Conservation (phyloP, 2,329 filamentous ascomycete genomes). For the Ascochyta viciae-villosae region DNA sequence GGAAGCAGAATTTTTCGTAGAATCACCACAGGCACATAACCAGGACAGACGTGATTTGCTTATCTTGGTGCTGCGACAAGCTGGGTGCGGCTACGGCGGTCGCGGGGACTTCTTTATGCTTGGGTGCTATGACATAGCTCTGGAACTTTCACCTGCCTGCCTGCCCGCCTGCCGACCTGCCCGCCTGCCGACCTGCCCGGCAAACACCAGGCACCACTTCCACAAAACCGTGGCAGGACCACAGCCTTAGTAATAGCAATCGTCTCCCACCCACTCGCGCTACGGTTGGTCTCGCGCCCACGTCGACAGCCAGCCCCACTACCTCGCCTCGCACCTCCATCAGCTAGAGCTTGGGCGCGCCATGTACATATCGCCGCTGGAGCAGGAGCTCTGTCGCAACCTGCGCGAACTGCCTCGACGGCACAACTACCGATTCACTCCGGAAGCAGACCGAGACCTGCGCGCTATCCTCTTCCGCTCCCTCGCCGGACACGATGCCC, state of each 20-base stretch:
- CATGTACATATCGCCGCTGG: conserved; percentile 61
- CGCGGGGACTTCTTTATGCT: conserved; percentile 6
- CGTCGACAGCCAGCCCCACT: conserved; percentile 17
- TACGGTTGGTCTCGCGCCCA: background rate
- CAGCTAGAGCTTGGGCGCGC: conserved; percentile 21
- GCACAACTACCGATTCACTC: conserved; percentile 77
- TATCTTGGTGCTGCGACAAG: background rate
- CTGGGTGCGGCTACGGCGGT: conserved; percentile 1
- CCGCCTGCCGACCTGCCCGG: background rate
- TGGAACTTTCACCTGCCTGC: conserved; percentile 13
- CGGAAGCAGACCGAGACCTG: conserved; percentile 74
- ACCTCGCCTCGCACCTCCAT: conserved; percentile 19
- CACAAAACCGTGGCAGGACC: conserved; percentile 26
- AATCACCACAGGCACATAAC: background rate
- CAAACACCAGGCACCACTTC: conserved; percentile 2
- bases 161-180: background rate
- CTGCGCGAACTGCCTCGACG: conserved; percentile 78
- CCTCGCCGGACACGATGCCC: conserved; percentile 76
- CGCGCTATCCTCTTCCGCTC: conserved; percentile 85
- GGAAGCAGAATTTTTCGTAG: no score
- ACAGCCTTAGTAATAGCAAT: conserved; percentile 14
- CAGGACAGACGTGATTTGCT: background rate
- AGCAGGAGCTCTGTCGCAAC: conserved; percentile 83
- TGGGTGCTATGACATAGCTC: conserved; percentile 13
- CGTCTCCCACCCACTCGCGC: background rate